Evolutionary conservation across 495 filamentous ascomycete genomes (phyloP), one percentile per base, ranked within the genome.

Genomic region (Penicillium canariense): DNA sequence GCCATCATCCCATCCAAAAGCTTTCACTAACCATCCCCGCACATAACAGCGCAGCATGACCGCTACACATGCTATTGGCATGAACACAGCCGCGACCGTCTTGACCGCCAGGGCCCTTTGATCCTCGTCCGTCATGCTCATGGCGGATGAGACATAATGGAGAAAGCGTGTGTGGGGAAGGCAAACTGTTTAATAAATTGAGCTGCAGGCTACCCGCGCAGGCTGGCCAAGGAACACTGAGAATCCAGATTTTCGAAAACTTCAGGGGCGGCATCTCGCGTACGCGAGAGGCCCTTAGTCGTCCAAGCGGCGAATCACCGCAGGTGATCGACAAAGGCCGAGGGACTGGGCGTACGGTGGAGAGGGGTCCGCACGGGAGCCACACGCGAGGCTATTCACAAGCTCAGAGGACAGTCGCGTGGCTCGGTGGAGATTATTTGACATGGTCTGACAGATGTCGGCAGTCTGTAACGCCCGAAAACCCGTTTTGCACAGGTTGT

Each of bases 31-130:
- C 30, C 52, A 60, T 23, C 55, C 58, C 11, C 76, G 72, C 27
- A 77, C 73, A 62, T 77, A 78, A 45, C 72, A 70, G 20, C 76
- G 71, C 43, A 77, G 47, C 18, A 70, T 43, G 7, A 77, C 71
- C n/a, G 72, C 49, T 5, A 73, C 47, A 10, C 28, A 32, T 8
- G 74, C 75, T 6, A 78, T 59, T 0, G 67, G 45, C 62, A 74
- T 54, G 45, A 77, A 72, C 45, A 60, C 63, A 46, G 73, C 73
- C 38, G 74, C 69, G 20, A 74, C 66, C 32, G 58, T 61, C 48
- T 51, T 53, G 25, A 74, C 67, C 34, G 67, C 68, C 42, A 61
- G 44, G 15, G 50, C 63, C 54, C 73, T 67, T 39, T 67, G 59
- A 47, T 59, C 45, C 34, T 66, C 55, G 17, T 57, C 61, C 6